Percentiles rank a stretch among this genome's conserved stretches.
phyloP scores from a whole-genome alignment of 2,329 filamentous ascomycete species.

The Stromatinia cepivora region DNA sequence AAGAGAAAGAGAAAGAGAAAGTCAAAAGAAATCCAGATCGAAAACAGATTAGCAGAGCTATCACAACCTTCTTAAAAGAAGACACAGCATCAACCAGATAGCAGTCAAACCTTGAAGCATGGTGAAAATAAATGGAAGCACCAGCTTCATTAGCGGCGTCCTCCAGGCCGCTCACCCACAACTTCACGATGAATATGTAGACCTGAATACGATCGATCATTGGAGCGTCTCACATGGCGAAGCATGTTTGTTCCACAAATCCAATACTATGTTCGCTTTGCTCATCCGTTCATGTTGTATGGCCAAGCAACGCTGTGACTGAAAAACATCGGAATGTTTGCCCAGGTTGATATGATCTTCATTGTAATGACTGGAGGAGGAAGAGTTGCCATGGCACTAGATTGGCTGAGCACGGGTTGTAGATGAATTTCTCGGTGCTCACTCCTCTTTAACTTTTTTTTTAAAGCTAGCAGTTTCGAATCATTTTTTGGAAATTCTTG shows the following conservation, averaged over 20 bases:
- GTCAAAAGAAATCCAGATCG: neutral
- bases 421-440: neutral
- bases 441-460: constrained; percentile 1
- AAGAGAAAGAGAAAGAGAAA: constrained; percentile 1
- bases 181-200: constrained; percentile 7
- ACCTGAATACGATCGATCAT: constrained; percentile 1
- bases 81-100: constrained; percentile 3
- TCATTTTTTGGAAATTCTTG: neutral
- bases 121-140: neutral
- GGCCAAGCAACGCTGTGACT: constrained; percentile 1
- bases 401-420: neutral
- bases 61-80: constrained; percentile 13
- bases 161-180: constrained; percentile 2
- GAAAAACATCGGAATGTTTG: constrained; percentile 11
- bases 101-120: constrained; percentile 1
- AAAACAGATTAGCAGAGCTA: constrained; percentile 2
- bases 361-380: neutral
- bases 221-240: constrained; percentile 17
- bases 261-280: neutral
- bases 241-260: constrained; percentile 11
- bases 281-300: neutral
- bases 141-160: neutral
- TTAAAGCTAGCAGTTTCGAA: constrained; percentile 7
- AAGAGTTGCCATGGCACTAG: constrained; percentile 17
- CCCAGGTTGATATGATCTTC: constrained; percentile 9